Percentiles rank a stretch among this genome's conserved stretches.
Conservation (phyloP, 306 rosid genomes). For the Cucumis cinereus region DNA sequence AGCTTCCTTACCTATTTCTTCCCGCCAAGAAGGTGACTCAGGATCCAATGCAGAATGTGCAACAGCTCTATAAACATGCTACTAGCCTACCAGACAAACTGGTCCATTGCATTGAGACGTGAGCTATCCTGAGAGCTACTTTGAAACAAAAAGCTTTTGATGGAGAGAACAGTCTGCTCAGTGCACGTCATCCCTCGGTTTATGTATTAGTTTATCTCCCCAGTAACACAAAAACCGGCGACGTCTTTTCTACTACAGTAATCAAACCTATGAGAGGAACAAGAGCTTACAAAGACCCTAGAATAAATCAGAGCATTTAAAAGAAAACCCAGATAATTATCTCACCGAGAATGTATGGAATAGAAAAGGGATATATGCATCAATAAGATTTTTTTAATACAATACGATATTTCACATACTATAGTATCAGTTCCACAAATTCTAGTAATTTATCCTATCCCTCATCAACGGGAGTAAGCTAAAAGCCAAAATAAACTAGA, state of each 20-base stretch:
- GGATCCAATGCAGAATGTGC: conserved; percentile 19
- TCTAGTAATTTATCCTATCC: too few species aligned
- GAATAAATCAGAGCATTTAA: too few species aligned
- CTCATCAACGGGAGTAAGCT: background rate
- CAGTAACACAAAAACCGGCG: too few species aligned
- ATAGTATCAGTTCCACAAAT: too few species aligned
- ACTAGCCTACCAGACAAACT: conserved; percentile 18
- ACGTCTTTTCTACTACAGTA: too few species aligned
- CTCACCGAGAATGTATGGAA: too few species aligned
- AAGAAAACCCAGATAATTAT: too few species aligned
- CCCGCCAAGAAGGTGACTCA: conserved; percentile 26
- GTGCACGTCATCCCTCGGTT: conserved; percentile 9
- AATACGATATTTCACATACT: too few species aligned
- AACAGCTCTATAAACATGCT: conserved; percentile 15
- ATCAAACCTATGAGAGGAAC: too few species aligned
- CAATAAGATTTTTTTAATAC: too few species aligned
- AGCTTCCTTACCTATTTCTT: conserved; percentile 38
- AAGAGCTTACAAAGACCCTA: too few species aligned
- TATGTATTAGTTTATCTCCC: conserved; percentile 21
- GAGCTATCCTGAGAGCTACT: conserved; percentile 21
- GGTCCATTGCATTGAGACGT: conserved; percentile 9
- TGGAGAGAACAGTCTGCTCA: conserved; percentile 26
- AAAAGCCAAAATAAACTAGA: background rate
- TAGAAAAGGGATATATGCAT: too few species aligned
- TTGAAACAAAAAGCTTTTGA: conserved; percentile 16